These are phyloP conservation scores for Rubroboletus satanas DNA, from an alignment of 768 basidiomycete genomes.

Conservation along the genomic window DNA sequence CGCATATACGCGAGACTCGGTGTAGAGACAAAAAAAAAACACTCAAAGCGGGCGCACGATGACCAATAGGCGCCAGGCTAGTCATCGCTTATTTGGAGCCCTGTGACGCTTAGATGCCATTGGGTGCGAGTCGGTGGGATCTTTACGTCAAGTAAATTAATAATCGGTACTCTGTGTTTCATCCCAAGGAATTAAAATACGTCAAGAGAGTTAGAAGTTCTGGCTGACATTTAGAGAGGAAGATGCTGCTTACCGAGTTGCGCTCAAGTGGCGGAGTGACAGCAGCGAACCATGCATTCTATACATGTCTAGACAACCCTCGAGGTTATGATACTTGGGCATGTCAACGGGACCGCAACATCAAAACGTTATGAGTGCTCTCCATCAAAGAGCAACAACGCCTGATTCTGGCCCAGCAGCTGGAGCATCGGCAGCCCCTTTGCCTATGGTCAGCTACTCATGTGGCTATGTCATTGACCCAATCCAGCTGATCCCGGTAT, in stretches of 20 bases:
- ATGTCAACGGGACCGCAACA: background rate
- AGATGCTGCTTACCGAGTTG: background rate
- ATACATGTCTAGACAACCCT: background rate
- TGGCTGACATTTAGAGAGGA: background rate
- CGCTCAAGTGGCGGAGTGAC: background rate
- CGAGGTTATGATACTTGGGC: background rate
- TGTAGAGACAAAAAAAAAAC: background rate
- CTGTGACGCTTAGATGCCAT: background rate
- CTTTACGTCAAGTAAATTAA: slow-evolving; percentile 6
- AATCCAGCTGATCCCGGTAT: slow-evolving; percentile 14
- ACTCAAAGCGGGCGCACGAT: background rate
- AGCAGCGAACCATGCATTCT: background rate
- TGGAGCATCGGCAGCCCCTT: background rate
- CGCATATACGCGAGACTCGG: slow-evolving; percentile 10
- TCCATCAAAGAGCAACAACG: background rate
- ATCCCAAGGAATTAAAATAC: background rate
- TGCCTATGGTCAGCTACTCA: background rate
- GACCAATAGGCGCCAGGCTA: background rate
- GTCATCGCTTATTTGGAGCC: background rate
- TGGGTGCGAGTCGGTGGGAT: background rate
- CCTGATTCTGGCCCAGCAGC: background rate
- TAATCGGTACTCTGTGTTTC: background rate
- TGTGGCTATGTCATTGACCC: slow-evolving; percentile 23
- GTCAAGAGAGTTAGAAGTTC: background rate
- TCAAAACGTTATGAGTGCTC: background rate